Evolutionary conservation across 495 filamentous ascomycete genomes (phyloP), one percentile per base, ranked within the genome.

Genomic region (Rostrohypoxylon terebratum): DNA sequence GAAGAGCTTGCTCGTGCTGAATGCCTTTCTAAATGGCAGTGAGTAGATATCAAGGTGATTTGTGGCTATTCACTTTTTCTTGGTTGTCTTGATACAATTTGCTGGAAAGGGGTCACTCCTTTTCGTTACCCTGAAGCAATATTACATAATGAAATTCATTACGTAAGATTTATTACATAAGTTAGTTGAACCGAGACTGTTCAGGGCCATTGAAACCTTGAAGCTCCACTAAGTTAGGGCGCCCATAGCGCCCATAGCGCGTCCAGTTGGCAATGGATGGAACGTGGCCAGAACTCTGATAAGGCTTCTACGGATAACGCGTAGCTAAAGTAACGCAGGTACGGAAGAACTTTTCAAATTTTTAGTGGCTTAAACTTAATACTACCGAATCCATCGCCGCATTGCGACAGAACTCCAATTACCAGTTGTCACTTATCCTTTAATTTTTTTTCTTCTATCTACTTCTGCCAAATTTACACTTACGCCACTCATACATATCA

Each of bases 211-310:
- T 16, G 13, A 6, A 18, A 16, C 13, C 34, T 13, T 38, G 34
- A 38, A 44, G 36, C 55, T 28, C 57, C 57, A 60, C 57, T n/a
- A 28, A 61, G 42, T 44, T 18, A 8, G 34, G 34, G 8, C 34
- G 38, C 1, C 13, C 38, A 42, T 42, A 42, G 38, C 38, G 13
- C 38, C 38, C 38, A 42, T 42, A 42, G 38, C 38, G 13, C 38
- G 13, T 42, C 9, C 34, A 38, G 2, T 3, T n/a, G 14, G 6
- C 16, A 55, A 59, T 25, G 55, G 55, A 59, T 25, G 55, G 55
- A 59, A 59, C 55, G 55, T 59, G 55, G 55, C 55, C 55, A 59
- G 55, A 59, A 59, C 33, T 25, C 28, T n/a, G 55, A 59, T 59
- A 59, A 59, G 36, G 36, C 4, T 59, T 20, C 28, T 28, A 28